phyloP scores from a whole-genome alignment of 441 rosid genomes.

The Adansonia grandidieri region DNA sequence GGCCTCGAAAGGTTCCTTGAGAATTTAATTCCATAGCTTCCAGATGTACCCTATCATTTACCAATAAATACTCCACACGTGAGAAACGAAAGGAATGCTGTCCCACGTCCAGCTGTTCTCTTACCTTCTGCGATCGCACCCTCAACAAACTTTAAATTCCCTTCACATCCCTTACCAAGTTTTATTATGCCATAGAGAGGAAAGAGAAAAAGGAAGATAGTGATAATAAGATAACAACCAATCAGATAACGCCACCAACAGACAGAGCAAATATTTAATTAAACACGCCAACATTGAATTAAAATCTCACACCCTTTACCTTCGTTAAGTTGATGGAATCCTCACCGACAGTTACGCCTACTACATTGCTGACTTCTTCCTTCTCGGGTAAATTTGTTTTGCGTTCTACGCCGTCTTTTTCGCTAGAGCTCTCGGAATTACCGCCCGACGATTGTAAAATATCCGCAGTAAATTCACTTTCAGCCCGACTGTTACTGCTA shows the following conservation, averaged over 20 bases:
- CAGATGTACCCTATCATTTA: slow-evolving; percentile 29
- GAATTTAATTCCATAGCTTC: slow-evolving; percentile 24
- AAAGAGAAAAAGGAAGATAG: neutral
- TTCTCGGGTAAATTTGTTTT: slow-evolving; percentile 26
- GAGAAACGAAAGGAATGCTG: slow-evolving; percentile 20
- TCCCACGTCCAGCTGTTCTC: slow-evolving; percentile 3
- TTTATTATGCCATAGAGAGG: neutral
- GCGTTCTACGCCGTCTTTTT: slow-evolving; percentile 33
- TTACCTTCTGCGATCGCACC: slow-evolving; percentile 9
- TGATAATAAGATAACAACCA: neutral
- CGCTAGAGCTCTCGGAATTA: slow-evolving; percentile 28
- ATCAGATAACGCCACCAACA: slow-evolving; percentile 23
- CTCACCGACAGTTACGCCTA: slow-evolving; percentile 50
- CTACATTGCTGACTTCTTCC: slow-evolving; percentile 38
- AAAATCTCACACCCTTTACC: slow-evolving; percentile 34
- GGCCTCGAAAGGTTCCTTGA: slow-evolving; percentile 35
- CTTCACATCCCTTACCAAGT: neutral
- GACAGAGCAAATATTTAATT: slow-evolving; percentile 21
- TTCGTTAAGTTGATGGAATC: slow-evolving; percentile 37
- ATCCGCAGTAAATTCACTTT: slow-evolving; percentile 46
- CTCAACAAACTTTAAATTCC: neutral
- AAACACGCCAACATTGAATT: slow-evolving; percentile 15
- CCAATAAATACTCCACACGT: slow-evolving; percentile 38
- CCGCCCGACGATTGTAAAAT: slow-evolving; percentile 30
- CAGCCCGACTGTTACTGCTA: slow-evolving; percentile 41